A percentile compares a stretch with the other conserved stretches of the same genome.
Conservation (phyloP, 345 rosid species). For the Eucalyptus cloeziana region DNA sequence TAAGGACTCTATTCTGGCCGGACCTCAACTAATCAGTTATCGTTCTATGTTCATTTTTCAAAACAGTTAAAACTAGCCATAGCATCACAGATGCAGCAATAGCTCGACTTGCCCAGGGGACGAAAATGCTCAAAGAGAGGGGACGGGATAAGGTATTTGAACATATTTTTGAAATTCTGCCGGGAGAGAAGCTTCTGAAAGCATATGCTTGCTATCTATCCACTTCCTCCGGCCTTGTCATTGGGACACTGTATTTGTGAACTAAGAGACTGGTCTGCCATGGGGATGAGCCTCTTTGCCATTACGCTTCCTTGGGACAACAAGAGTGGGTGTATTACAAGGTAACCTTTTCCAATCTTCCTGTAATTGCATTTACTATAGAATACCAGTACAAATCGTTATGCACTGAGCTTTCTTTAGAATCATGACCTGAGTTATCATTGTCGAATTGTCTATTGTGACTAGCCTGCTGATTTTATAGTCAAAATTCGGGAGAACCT, state of each 20-base stretch:
- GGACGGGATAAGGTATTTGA: constrained; percentile 15
- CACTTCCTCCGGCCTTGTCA: constrained; percentile 68
- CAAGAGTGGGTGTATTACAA: constrained; percentile 56
- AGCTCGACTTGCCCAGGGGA: constrained; percentile 74
- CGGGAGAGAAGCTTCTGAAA: constrained; percentile 4
- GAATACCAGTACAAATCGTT: neutral
- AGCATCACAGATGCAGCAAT: constrained; percentile 64
- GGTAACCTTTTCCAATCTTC: constrained; percentile 16
- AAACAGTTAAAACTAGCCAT: constrained; percentile 52
- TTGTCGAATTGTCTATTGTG: neutral
- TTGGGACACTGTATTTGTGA: constrained; percentile 66
- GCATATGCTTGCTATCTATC: constrained; percentile 74
- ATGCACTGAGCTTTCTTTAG: neutral
- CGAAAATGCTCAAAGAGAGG: constrained; percentile 67
- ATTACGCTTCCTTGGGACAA: constrained; percentile 27
- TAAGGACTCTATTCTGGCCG: neutral
- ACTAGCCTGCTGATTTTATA: neutral
- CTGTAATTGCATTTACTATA: neutral
- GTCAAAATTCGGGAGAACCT: neutral
- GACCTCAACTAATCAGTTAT: neutral
- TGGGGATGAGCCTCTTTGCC: constrained; percentile 49
- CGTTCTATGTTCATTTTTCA: neutral
- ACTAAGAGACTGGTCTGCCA: constrained; percentile 44
- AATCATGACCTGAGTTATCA: neutral
- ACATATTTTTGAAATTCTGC: too few species aligned